Percentiles rank a stretch among this genome's conserved stretches.
Conservation (phyloP, 768 basidiomycete genomes). For the Macrolepiota fuliginosa region DNA sequence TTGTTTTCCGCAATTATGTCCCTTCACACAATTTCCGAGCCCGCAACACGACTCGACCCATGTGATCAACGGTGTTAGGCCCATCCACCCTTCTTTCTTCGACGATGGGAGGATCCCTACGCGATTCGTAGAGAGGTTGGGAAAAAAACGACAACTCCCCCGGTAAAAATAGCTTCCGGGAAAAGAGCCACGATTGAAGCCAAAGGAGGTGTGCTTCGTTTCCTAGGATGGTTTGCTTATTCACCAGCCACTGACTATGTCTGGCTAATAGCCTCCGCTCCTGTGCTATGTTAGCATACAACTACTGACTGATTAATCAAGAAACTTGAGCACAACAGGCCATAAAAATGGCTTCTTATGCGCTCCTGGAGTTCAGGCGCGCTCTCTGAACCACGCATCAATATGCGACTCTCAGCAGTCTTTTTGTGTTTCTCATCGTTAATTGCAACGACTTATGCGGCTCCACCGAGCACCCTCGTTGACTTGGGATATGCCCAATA, state of each 20-base stretch:
- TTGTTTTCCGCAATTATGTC: no score
- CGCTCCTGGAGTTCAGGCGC: not conserved
- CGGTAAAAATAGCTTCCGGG: no score
- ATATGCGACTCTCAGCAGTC: not conserved
- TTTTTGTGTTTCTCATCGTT: not conserved
- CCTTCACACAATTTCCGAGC: no score
- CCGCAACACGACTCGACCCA: no score
- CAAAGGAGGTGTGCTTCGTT: not conserved
- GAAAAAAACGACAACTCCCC: no score
- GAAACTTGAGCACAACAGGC: no score
- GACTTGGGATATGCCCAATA: slow-evolving; percentile 46
- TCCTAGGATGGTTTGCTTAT: no score
- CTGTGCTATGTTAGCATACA: not conserved
- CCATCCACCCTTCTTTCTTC: no score
- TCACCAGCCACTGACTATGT: no score
- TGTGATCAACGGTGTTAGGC: no score
- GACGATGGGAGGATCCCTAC: not conserved
- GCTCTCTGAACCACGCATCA: not conserved
- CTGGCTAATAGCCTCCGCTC: not conserved
- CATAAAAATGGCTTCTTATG: no score
- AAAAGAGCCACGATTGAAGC: not conserved
- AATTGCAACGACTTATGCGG: not conserved
- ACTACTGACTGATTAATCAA: no score
- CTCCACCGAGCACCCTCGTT: slow-evolving; percentile 17
- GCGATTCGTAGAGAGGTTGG: not conserved